phyloP scores from a whole-genome alignment of 1,139 yeast genomes.

The Zygoascus hellenicus region DNA sequence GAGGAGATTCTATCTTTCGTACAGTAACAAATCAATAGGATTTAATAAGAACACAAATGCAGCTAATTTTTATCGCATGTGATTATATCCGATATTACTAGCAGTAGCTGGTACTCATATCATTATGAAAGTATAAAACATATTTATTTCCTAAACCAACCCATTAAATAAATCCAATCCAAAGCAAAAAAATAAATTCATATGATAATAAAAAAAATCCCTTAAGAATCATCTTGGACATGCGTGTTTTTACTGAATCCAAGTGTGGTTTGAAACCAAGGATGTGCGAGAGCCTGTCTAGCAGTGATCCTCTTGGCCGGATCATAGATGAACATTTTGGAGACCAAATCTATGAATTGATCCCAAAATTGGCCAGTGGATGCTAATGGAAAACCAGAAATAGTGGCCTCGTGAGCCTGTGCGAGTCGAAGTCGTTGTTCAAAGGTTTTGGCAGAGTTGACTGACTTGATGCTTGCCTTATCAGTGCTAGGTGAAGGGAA shows the following conservation, averaged over 20 bases:
- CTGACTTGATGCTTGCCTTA: constrained; percentile 42
- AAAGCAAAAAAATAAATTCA: constrained; percentile 4
- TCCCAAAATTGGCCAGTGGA: constrained; percentile 36
- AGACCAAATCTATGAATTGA: constrained; percentile 51
- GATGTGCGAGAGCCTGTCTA: constrained; percentile 69
- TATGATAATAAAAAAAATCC: constrained; percentile 12
- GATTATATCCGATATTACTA: no score
- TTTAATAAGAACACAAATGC: no score
- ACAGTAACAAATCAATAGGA: no score
- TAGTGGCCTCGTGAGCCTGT: constrained; percentile 13
- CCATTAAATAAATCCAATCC: constrained; percentile 3
- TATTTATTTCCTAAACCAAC: constrained; percentile 1
- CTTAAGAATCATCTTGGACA: background rate
- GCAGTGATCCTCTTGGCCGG: constrained; percentile 74
- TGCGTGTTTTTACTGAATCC: constrained; percentile 7
- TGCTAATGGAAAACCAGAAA: constrained; percentile 1
- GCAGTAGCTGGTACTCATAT: no score
- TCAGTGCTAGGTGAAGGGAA: constrained; percentile 40
- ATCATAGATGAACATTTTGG: constrained; percentile 69
- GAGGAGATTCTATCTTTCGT: no score
- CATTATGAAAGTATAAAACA: background rate
- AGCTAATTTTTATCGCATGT: no score
- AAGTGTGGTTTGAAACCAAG: constrained; percentile 37
- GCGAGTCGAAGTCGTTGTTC: constrained; percentile 35
- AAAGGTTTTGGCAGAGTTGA: constrained; percentile 47